Conservation (phyloP, 805 yeast species). For the Saturnispora sanitii region DNA sequence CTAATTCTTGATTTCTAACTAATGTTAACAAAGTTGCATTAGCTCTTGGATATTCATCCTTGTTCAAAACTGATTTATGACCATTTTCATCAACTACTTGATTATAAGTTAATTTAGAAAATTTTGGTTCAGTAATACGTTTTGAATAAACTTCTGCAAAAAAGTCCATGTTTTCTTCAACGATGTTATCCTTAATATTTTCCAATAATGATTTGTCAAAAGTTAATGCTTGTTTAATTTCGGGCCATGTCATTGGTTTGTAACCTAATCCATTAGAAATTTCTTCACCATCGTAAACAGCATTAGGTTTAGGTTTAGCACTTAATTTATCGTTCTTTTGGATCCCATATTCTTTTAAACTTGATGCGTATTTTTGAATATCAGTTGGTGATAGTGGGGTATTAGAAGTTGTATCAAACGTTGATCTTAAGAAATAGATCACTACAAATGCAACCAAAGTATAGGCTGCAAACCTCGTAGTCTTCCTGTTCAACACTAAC, state of each 20-base stretch:
- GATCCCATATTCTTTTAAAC: slow-evolving; percentile 19
- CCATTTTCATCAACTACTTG: slow-evolving; percentile 23
- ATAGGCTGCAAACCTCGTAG: slow-evolving; percentile 17
- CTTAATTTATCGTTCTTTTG: slow-evolving; percentile 21
- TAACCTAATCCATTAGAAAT: slow-evolving; percentile 11
- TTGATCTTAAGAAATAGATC: slow-evolving; percentile 6
- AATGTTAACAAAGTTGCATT: slow-evolving; percentile 71
- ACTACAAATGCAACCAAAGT: slow-evolving; percentile 9
- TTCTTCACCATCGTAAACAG: not conserved
- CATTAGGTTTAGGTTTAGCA: not conserved
- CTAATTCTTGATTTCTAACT: slow-evolving; percentile 63
- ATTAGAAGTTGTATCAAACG: slow-evolving; percentile 4
- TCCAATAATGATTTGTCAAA: slow-evolving; percentile 17
- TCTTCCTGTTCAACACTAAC: slow-evolving; percentile 14
- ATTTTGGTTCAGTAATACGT: slow-evolving; percentile 27
- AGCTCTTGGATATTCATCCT: slow-evolving; percentile 33
- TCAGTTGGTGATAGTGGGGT: slow-evolving; percentile 8
- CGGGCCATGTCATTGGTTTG: slow-evolving; percentile 20
- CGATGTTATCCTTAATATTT: slow-evolving; percentile 22
- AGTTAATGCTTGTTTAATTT: slow-evolving; percentile 20
- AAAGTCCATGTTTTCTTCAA: slow-evolving; percentile 27
- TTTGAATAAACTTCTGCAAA: slow-evolving; percentile 27
- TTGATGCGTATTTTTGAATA: slow-evolving; percentile 17
- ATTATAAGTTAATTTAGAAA: slow-evolving; percentile 25
- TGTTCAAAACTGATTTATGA: slow-evolving; percentile 18